Base-by-base conservation (phyloP, 2,329 filamentous ascomycete species). In the Knufia petricola region DNA sequence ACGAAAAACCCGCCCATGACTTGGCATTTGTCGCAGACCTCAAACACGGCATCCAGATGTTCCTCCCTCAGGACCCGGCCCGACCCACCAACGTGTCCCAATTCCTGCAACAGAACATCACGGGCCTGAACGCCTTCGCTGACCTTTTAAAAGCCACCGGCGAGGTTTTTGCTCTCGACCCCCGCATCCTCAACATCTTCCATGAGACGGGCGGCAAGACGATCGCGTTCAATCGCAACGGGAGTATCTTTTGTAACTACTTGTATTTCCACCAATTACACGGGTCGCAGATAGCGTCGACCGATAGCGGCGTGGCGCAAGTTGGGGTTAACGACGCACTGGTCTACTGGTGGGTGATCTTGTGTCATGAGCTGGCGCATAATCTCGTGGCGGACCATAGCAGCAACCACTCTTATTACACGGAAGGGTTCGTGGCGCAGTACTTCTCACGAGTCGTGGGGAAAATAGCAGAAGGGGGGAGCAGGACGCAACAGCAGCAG, bases 321-420 rank as follows among this genome's bases (percentile, higher is more conserved):
- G 68, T 74, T 47, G 77, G 70, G 13, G 79, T 72, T 62, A 73
- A 78, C 3, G 84, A 92, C 52, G 86, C 86, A 2, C 71, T 80
- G 50, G 78, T 84, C 1, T 94, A 89, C 73, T 96, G 90, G 90
- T 95, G 85, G 79, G 85, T 95, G 55, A 88, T 92, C n/a, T 65
- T 95, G 52, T 94, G 88, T 53, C 92, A 98, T 64, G 94, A 98
- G 69, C 69, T 98, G 64, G 89, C 92, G 50, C 92, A 98, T 68
- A 98, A 98, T 63, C 69, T 98, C 48, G 87, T 95, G 7, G 68
- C 70, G 31, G 76, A 80, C 54, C 90, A 96, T 65, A 84, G 83
- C 60, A 73, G 84, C 13, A 77, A 84, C 47, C 87, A 94, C 66
- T 85, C 82, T 59, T 94, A 82, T 62, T 94, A 92, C 62, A 90